Conservation (phyloP, 495 filamentous ascomycete species). For the Neurospora tetrasperma region DNA sequence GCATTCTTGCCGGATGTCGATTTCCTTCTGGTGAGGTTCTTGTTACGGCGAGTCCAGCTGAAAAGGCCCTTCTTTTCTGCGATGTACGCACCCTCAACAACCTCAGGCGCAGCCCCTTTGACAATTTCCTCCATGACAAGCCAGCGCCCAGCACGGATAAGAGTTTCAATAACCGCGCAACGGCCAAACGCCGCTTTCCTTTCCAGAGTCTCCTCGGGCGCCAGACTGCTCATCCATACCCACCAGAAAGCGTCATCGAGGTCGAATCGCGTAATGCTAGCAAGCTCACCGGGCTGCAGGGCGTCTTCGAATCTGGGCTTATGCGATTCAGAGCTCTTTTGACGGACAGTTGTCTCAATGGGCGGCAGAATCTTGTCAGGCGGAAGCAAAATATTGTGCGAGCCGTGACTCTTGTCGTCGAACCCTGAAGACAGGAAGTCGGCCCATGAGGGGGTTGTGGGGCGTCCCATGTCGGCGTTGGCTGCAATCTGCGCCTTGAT, state of each 20-base stretch:
- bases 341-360: constrained; percentile 58
- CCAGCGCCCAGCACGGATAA: constrained; percentile 75
- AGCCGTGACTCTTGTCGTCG: constrained; percentile 52
- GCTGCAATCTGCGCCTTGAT: constrained; percentile 31
- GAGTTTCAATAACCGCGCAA: constrained; percentile 84
- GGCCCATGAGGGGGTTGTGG: constrained; percentile 94
- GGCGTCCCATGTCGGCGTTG: constrained; percentile 56
- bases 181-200: constrained; percentile 91
- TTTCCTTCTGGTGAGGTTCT: constrained; percentile 55
- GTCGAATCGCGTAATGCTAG: constrained; percentile 76
- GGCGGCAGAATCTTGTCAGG: constrained; percentile 87
- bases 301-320: constrained; percentile 51
- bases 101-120: constrained; percentile 80
- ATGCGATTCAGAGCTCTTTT: constrained; percentile 84
- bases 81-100: constrained; percentile 75
- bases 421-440: constrained; percentile 95
- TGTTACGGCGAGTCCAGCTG: constrained; percentile 65
- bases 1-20: constrained; percentile 43
- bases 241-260: constrained; percentile 98
- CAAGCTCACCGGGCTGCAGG: constrained; percentile 86
- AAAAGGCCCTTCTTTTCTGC: constrained; percentile 91
- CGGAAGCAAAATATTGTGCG: constrained; percentile 59
- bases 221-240: constrained; percentile 98
- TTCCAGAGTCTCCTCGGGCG: constrained; percentile 66
- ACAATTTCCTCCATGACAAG: constrained; percentile 93